A percentile compares a stretch with the other conserved stretches of the same genome.
Conservation (phyloP, 164 flowering plant species). For the Vitis riparia region DNA sequence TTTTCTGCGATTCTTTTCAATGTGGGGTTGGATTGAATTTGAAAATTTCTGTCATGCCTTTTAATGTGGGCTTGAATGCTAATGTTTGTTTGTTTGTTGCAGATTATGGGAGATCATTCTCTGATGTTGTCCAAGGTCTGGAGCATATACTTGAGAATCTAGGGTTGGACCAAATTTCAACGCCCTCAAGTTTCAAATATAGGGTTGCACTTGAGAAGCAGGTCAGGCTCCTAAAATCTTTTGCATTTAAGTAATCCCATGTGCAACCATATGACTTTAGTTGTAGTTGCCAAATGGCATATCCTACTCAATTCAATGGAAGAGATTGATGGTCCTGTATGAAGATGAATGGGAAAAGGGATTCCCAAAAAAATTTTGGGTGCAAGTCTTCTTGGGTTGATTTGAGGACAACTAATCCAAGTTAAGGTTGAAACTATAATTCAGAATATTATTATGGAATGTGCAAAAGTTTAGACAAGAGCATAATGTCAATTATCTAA, state of each 20-base stretch:
- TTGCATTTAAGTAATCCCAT: neutral
- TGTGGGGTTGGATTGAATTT: neutral
- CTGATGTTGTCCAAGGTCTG: conserved; percentile 78
- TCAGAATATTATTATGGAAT: too few relatives aligned
- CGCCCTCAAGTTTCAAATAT: conserved; percentile 82
- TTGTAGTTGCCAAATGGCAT: neutral
- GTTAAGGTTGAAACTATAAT: too few relatives aligned
- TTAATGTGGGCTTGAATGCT: neutral
- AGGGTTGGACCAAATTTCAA: conserved; percentile 45
- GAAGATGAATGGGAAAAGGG: too few relatives aligned
- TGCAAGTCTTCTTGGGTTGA: too few relatives aligned
- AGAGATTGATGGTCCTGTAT: too few relatives aligned
- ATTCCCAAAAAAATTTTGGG: too few relatives aligned
- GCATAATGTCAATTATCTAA: too few relatives aligned
- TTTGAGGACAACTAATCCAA: too few relatives aligned
- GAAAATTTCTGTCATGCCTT: neutral
- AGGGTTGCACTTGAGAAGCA: conserved; percentile 82
- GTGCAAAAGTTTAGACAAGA: too few relatives aligned
- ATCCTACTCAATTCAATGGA: too few relatives aligned
- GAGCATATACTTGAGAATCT: conserved; percentile 66
- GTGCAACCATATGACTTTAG: neutral
- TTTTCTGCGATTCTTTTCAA: neutral
- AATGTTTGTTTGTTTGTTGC: conserved; percentile 20
- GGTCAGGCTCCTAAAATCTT: conserved; percentile 38
- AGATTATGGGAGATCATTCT: conserved; percentile 86